Conservation (phyloP, 192 early-diverging fungal species). For the Allomyces macrogynus region DNA sequence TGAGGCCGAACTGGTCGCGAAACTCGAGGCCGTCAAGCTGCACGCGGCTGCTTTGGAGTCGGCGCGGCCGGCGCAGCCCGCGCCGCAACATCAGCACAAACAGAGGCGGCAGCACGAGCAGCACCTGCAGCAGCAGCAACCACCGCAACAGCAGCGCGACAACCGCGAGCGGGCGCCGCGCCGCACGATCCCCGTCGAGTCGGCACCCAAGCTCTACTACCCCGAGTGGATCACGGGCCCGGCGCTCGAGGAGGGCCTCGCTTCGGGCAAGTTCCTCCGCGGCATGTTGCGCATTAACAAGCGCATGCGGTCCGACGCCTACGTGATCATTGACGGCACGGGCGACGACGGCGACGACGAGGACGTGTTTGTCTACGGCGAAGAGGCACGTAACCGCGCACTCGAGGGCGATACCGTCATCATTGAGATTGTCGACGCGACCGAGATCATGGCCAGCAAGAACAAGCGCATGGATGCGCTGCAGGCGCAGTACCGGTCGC, state of each 20-base stretch:
- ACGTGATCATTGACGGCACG: conserved; percentile 55
- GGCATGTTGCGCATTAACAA: conserved; percentile 74
- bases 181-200: too few relatives aligned
- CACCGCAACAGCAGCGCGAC: background rate
- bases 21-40: too few relatives aligned
- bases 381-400: conserved; percentile 53
- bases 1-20: too few relatives aligned
- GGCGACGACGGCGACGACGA: conserved; percentile 12
- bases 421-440: conserved; percentile 45
- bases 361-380: conserved; percentile 61
- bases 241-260: conserved; percentile 5
- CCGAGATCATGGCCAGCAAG: conserved; percentile 36
- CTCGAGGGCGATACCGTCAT: conserved; percentile 68
- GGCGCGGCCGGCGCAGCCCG: too few relatives aligned
- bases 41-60: too few relatives aligned
- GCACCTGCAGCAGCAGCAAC: background rate
- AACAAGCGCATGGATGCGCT: conserved; percentile 33
- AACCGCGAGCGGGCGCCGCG: background rate
- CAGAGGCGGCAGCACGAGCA: too few relatives aligned
- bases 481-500: conserved; percentile 24
- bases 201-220: background rate
- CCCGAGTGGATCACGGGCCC: background rate
- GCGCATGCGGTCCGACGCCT: conserved; percentile 63
- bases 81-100: too few relatives aligned
- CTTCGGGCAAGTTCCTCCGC: conserved; percentile 29